These are phyloP conservation scores for Diaporthe ampelina DNA, from an alignment of 2,329 filamentous ascomycete species.

Conservation along the genomic window DNA sequence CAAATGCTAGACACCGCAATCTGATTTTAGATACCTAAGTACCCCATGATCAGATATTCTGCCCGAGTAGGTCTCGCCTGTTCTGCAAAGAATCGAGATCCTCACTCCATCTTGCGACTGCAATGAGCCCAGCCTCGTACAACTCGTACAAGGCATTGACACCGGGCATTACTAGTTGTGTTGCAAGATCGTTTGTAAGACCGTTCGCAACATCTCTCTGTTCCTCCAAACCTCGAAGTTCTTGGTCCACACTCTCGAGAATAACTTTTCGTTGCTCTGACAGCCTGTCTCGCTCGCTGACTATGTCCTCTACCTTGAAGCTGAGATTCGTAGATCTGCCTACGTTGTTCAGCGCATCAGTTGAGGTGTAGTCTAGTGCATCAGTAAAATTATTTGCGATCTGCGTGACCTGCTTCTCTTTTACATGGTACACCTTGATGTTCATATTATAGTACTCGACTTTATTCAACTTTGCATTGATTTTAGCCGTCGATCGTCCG, in stretches of 20 bases:
- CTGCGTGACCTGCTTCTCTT: not conserved
- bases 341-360: not conserved
- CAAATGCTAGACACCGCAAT: not conserved
- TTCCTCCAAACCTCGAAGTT: not conserved
- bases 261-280: not conserved
- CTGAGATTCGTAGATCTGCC: not conserved
- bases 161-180: not conserved
- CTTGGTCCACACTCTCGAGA: not conserved
- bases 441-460: not conserved
- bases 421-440: not conserved
- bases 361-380: not conserved
- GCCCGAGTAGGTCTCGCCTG: not conserved
- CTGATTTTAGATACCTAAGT: not conserved
- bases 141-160: not conserved
- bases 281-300: not conserved
- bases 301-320: not conserved
- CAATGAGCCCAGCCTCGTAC: not conserved
- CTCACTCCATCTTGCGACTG: not conserved
- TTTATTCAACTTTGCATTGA: not conserved
- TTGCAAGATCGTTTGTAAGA: not conserved
- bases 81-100: not conserved
- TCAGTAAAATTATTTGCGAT: not conserved
- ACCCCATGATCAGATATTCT: not conserved
- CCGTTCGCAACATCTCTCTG: not conserved
- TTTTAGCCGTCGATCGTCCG: not conserved